phyloP scores from a whole-genome alignment of 306 rosid genomes.

The Casuarina equisetifolia region DNA sequence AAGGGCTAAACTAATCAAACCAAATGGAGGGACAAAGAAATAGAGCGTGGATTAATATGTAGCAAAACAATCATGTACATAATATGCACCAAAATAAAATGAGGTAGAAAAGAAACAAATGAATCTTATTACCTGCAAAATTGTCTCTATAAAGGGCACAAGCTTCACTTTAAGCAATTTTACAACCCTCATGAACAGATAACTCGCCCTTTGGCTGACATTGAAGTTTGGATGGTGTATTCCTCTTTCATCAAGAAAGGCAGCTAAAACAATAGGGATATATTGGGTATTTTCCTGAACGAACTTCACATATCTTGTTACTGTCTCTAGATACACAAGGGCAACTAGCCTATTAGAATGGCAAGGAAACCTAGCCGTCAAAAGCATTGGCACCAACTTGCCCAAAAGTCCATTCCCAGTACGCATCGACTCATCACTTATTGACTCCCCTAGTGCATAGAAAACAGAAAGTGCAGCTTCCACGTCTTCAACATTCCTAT shows the following conservation, averaged over 20 bases:
- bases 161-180: conserved; percentile 84
- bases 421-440: conserved; percentile 67
- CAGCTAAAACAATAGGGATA: conserved; percentile 76
- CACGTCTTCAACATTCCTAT: conserved; percentile 82
- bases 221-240: conserved; percentile 81
- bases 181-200: conserved; percentile 92
- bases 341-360: conserved; percentile 96
- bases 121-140: conserved; percentile 74
- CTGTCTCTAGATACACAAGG: conserved; percentile 86
- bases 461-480: conserved; percentile 85
- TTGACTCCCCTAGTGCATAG: conserved; percentile 79
- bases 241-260: conserved; percentile 97
- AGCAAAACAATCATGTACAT: background rate
- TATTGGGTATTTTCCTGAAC: conserved; percentile 76
- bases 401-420: conserved; percentile 66
- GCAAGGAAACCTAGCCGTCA: conserved; percentile 80
- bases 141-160: conserved; percentile 77
- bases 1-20: conserved; percentile 26
- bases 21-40: conserved; percentile 7
- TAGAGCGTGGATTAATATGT: conserved; percentile 4
- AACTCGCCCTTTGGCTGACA: conserved; percentile 89
- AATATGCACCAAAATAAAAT: background rate
- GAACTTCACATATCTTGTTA: conserved; percentile 79
- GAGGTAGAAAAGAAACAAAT: conserved; percentile 9
- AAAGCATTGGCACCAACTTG: conserved; percentile 75